These are phyloP conservation scores for Schoenoplectus tabernaemontani DNA, from an alignment of 202 grass and related monocot genomes.

Conservation along the genomic window DNA sequence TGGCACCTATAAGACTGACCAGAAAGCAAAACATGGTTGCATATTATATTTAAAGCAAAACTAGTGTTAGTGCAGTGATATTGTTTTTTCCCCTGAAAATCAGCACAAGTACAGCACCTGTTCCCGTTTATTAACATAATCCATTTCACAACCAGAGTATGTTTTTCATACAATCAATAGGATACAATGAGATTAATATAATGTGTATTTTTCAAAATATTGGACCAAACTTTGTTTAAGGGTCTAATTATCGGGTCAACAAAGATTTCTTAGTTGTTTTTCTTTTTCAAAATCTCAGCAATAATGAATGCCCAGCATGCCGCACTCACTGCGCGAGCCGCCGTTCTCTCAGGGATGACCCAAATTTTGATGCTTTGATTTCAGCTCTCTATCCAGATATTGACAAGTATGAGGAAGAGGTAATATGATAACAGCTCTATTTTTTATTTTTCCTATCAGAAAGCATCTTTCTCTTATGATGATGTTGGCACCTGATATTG, in stretches of 20 bases:
- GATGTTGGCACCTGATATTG: slow-evolving; percentile 1
- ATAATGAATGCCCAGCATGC: slow-evolving; percentile 97
- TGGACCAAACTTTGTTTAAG: neutral
- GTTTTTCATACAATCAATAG: neutral
- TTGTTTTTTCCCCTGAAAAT: neutral
- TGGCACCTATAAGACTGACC: neutral
- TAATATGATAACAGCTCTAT: slow-evolving; percentile 34
- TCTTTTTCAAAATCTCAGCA: slow-evolving; percentile 46
- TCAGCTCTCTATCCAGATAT: slow-evolving; percentile 88
- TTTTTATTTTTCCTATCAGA: neutral
- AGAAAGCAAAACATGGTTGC: neutral
- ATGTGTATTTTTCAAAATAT: neutral
- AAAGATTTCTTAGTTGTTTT: slow-evolving; percentile 1
- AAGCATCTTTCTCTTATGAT: neutral
- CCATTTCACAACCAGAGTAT: neutral
- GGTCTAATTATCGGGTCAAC: neutral
- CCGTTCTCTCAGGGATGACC: slow-evolving; percentile 95
- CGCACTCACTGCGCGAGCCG: slow-evolving; percentile 97
- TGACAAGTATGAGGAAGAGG: slow-evolving; percentile 99
- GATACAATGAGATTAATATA: slow-evolving; percentile 15
- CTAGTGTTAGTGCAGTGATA: neutral
- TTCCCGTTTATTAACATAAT: neutral
- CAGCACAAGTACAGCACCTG: neutral
- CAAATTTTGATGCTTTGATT: slow-evolving; percentile 96
- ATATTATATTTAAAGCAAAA: neutral